Conservation (phyloP, 1,139 yeast species). For the Yamadazyma epiphylla region DNA sequence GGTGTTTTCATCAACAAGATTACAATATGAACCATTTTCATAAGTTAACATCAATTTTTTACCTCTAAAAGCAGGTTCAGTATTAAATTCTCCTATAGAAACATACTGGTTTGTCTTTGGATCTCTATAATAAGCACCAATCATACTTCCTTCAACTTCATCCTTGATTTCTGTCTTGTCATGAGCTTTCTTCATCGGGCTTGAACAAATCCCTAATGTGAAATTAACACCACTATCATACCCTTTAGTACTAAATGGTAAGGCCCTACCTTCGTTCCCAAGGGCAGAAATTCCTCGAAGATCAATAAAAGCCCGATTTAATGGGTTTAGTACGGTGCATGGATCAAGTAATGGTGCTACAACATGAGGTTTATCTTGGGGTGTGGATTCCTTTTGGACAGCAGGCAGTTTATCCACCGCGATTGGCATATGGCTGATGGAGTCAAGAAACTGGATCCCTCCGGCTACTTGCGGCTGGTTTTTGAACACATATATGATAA, state of each 20-base stretch:
- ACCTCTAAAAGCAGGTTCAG: constrained; percentile 66
- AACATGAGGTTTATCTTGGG: not conserved
- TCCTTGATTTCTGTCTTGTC: constrained; percentile 33
- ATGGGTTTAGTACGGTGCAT: constrained; percentile 54
- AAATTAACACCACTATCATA: constrained; percentile 70
- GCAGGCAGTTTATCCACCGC: not conserved
- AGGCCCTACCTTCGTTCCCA: constrained; percentile 38
- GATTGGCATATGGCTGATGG: constrained; percentile 9
- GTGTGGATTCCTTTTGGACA: not conserved
- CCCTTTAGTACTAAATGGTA: constrained; percentile 68
- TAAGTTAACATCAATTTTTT: constrained; percentile 69
- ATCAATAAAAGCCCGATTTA: constrained; percentile 53
- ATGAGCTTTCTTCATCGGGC: constrained; percentile 45
- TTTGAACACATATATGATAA: constrained; percentile 13
- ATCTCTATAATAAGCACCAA: constrained; percentile 70
- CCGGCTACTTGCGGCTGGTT: constrained; percentile 3
- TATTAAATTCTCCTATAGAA: constrained; percentile 64
- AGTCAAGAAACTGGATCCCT: constrained; percentile 10
- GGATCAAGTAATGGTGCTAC: constrained; percentile 25
- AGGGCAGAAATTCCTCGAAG: constrained; percentile 46
- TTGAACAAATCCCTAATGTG: constrained; percentile 75
- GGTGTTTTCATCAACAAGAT: constrained; percentile 23
- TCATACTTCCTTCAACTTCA: constrained; percentile 43
- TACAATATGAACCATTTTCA: constrained; percentile 68
- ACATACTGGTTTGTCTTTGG: constrained; percentile 43